A percentile compares a stretch with the other conserved stretches of the same genome.
Evolutionary conservation across 1,139 yeast species (phyloP).

Genomic region (Kodamaea sp.): DNA sequence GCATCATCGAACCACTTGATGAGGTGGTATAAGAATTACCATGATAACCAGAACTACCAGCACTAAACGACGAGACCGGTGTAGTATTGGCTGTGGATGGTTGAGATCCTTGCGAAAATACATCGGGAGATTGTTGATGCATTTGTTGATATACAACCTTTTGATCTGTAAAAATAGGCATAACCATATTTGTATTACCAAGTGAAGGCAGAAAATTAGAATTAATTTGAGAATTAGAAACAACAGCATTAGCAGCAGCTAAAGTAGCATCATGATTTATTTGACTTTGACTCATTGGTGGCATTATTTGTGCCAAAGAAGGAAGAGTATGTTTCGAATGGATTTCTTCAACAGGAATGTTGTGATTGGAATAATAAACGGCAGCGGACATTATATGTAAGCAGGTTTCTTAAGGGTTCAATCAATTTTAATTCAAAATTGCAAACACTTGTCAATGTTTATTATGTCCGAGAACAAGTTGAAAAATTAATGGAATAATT

Average conservation of each 20-base stretch:
- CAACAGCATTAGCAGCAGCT: slow-evolving; percentile 13
- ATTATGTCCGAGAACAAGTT: too few species aligned
- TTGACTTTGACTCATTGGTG: slow-evolving; percentile 20
- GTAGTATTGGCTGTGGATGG: slow-evolving; percentile 36
- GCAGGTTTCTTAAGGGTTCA: background rate
- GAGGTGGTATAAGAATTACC: slow-evolving; percentile 7
- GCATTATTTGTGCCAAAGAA: slow-evolving; percentile 34
- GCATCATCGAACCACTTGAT: slow-evolving; percentile 3
- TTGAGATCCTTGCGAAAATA: slow-evolving; percentile 23
- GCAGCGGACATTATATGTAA: slow-evolving; percentile 27
- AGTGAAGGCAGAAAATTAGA: slow-evolving; percentile 8
- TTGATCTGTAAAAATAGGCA: slow-evolving; percentile 2
- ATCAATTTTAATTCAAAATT: too few species aligned
- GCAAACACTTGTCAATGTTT: too few species aligned
- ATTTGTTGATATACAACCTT: slow-evolving; percentile 11
- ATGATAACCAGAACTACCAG: slow-evolving; percentile 8
- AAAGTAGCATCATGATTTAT: slow-evolving; percentile 12
- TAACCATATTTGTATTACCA: slow-evolving; percentile 10
- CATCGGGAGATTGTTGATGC: slow-evolving; percentile 19
- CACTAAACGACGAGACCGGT: slow-evolving; percentile 27
- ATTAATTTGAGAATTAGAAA: slow-evolving; percentile 6
- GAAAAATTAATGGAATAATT: too few species aligned
- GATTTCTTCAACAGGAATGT: slow-evolving; percentile 29
- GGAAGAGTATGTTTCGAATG: slow-evolving; percentile 31
- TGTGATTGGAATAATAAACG: slow-evolving; percentile 27